These are phyloP conservation scores for Cokeromyces recurvatus DNA, from an alignment of 371 early-diverging fungal species.

Conservation along the genomic window DNA sequence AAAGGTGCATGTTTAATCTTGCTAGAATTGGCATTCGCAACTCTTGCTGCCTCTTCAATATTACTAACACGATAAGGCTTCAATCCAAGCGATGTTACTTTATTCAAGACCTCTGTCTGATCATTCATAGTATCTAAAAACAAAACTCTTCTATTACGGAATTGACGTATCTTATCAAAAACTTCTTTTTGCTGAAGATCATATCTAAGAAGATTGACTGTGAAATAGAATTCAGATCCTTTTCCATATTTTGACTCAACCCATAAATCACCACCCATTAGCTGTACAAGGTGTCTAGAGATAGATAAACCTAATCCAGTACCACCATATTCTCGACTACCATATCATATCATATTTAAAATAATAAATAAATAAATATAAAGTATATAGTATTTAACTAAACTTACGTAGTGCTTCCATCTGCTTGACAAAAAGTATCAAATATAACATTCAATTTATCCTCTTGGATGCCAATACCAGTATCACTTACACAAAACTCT, in stretches of 20 bases:
- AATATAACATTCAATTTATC: slow-evolving; percentile 74
- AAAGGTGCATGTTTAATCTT: slow-evolving; percentile 27
- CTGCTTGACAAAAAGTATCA: slow-evolving; percentile 80
- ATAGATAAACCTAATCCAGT: slow-evolving; percentile 85
- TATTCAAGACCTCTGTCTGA: slow-evolving; percentile 23
- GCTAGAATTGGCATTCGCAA: slow-evolving; percentile 29
- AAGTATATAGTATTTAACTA: not conserved
- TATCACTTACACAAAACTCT: slow-evolving; percentile 72
- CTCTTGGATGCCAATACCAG: slow-evolving; percentile 81
- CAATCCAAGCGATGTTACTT: slow-evolving; percentile 34
- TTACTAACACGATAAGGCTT: slow-evolving; percentile 35
- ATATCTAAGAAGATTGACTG: slow-evolving; percentile 40
- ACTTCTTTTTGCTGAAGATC: slow-evolving; percentile 9
- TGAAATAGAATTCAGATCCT: slow-evolving; percentile 75
- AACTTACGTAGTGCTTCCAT: slow-evolving; percentile 70
- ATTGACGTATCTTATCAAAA: slow-evolving; percentile 40
- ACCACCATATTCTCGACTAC: slow-evolving; percentile 75
- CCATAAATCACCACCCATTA: slow-evolving; percentile 80
- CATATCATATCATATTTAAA: slow-evolving; percentile 3
- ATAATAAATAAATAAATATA: too few relatives aligned
- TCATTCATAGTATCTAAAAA: slow-evolving; percentile 47
- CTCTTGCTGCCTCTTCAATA: slow-evolving; percentile 40
- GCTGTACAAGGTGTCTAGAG: slow-evolving; percentile 64
- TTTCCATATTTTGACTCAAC: slow-evolving; percentile 65
- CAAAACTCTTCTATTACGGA: slow-evolving; percentile 43